Conservation (phyloP, 2,329 filamentous ascomycete genomes). For the Furcasterigmium sp. region DNA sequence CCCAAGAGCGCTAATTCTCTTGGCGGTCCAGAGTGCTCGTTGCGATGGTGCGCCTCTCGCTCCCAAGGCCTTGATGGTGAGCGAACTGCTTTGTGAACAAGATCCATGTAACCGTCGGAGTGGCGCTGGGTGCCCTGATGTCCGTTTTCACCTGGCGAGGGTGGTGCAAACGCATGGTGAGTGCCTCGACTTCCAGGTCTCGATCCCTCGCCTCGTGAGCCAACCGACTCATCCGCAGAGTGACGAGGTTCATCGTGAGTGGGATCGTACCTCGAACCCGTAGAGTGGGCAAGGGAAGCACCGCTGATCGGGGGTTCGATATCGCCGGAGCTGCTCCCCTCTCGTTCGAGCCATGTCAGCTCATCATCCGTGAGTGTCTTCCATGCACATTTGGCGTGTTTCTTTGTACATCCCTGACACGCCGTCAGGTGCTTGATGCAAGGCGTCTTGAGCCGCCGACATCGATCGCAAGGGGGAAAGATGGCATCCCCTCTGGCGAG, state of each 20-base stretch:
- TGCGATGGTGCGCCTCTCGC: conserved; percentile 6
- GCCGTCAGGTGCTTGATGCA: conserved; percentile 84
- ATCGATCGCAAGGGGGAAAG: conserved; percentile 78
- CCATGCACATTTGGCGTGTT: conserved; percentile 86
- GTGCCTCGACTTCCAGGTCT: conserved; percentile 6
- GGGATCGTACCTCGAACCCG: conserved; percentile 12
- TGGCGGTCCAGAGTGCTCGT: conserved; percentile 10
- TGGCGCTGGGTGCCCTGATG: neutral
- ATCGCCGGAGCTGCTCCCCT: conserved; percentile 20
- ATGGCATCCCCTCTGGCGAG: conserved; percentile 69
- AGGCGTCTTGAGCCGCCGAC: conserved; percentile 71
- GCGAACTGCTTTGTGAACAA: conserved; percentile 6
- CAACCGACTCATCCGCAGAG: neutral
- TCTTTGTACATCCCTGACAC: conserved; percentile 83
- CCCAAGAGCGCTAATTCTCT: conserved; percentile 22
- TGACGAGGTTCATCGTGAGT: conserved; percentile 7
- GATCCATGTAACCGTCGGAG: conserved; percentile 10
- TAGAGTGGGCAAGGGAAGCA: conserved; percentile 7
- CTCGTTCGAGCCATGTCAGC: conserved; percentile 26
- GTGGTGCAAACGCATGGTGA: neutral
- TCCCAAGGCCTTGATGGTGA: conserved; percentile 7
- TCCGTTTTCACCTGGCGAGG: neutral
- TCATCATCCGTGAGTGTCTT: conserved; percentile 75
- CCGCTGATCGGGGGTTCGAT: conserved; percentile 20
- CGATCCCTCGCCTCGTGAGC: conserved; percentile 6